Percentiles rank a stretch among this genome's conserved stretches.
Evolutionary conservation across 495 filamentous ascomycete genomes (phyloP).

Genomic region (Trichoderma parareesei): DNA sequence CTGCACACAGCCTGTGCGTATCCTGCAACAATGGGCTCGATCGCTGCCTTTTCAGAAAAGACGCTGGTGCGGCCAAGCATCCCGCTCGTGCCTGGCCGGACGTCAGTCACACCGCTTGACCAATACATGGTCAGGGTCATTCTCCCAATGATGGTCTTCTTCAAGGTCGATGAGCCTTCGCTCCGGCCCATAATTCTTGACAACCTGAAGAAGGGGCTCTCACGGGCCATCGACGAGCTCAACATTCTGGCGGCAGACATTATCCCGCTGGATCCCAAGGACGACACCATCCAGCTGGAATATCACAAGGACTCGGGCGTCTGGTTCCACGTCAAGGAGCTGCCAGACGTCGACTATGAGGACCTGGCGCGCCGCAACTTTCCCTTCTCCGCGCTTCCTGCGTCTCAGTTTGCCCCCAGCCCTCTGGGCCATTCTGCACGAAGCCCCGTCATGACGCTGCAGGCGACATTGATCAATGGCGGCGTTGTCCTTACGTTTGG

Average conservation of each 20-base stretch:
- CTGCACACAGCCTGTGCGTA: neutral
- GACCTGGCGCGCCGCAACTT: constrained; percentile 10
- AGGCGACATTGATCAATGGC: constrained; percentile 11
- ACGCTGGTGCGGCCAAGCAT: constrained; percentile 9
- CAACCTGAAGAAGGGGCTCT: constrained; percentile 7
- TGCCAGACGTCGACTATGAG: constrained; percentile 4
- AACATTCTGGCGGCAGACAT: constrained; percentile 11
- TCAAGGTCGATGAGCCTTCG: constrained; percentile 8
- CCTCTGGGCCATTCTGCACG: constrained; percentile 10
- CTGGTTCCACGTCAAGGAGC: constrained; percentile 11
- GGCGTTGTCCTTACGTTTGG: constrained; percentile 10
- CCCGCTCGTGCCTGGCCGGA: constrained; percentile 9
- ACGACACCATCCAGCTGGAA: constrained; percentile 8
- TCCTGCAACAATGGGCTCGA: neutral
- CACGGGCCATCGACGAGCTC: constrained; percentile 10
- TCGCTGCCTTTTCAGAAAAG: neutral
- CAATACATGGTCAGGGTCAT: constrained; percentile 14
- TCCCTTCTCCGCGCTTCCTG: constrained; percentile 7
- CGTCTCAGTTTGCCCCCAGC: constrained; percentile 2
- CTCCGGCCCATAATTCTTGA: neutral
- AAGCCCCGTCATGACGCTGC: constrained; percentile 10
- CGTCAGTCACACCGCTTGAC: constrained; percentile 10
- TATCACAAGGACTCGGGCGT: constrained; percentile 9
- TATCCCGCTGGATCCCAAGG: neutral
- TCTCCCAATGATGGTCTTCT: constrained; percentile 11